These are phyloP conservation scores for Daldinia concentrica DNA, from an alignment of 495 filamentous ascomycete species.

Conservation along the genomic window DNA sequence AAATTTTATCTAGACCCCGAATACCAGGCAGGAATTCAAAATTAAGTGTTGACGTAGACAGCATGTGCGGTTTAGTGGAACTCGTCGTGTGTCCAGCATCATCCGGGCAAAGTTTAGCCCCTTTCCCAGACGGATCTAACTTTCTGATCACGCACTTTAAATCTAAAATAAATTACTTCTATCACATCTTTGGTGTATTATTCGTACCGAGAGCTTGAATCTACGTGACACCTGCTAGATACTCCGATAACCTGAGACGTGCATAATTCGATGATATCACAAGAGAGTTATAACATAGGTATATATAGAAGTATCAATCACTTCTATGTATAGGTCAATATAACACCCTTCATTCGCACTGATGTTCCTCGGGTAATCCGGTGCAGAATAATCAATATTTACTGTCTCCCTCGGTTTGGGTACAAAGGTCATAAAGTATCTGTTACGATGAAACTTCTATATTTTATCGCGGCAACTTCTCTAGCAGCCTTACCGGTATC, in stretches of 20 bases:
- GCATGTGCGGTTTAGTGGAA: no score
- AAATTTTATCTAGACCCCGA: no score
- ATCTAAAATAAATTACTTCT: no score
- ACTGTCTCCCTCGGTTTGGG: not conserved
- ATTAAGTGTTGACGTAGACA: no score
- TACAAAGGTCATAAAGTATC: not conserved
- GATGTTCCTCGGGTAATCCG: not conserved
- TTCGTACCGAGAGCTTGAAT: no score
- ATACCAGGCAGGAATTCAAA: no score
- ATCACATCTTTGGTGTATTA: no score
- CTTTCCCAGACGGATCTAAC: not conserved
- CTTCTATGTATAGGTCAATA: not conserved
- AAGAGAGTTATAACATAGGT: not conserved
- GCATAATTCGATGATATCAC: not conserved
- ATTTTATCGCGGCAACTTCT: not conserved
- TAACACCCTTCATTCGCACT: not conserved
- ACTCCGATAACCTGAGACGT: not conserved
- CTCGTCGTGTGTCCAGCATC: no score
- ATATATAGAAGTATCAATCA: not conserved
- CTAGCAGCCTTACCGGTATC: not conserved
- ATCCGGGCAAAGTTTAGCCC: no score
- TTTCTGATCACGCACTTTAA: not conserved
- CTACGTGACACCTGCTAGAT: not conserved
- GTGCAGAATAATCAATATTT: not conserved
- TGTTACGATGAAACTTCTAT: slow-evolving; percentile 3